Percentiles rank a stretch among this genome's conserved stretches.
Conservation (phyloP, 257 asterid genomes). For the Marsdenia floribunda region DNA sequence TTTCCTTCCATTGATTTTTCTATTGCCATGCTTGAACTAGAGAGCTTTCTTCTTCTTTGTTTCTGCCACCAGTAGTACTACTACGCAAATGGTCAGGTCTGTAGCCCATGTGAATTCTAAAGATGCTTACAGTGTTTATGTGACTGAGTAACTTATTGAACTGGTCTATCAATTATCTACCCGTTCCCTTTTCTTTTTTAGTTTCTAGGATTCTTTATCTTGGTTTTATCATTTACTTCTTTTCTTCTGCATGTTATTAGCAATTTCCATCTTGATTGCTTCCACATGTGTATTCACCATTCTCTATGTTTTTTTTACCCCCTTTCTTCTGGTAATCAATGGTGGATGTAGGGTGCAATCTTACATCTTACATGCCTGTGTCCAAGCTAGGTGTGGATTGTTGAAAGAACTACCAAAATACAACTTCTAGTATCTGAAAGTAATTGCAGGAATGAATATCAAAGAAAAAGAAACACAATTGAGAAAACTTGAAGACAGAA, state of each 20-base stretch:
- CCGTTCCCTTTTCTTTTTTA: neutral
- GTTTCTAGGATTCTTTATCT: neutral
- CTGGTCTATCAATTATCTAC: neutral
- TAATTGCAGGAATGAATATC: too few species aligned
- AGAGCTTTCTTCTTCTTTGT: neutral
- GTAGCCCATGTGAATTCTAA: neutral
- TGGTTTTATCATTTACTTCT: neutral
- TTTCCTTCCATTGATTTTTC: slow-evolving; percentile 3
- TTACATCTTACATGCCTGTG: neutral
- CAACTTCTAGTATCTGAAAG: too few species aligned
- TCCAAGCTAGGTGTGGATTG: neutral
- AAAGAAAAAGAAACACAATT: too few species aligned
- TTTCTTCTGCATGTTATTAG: neutral
- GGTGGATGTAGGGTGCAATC: neutral
- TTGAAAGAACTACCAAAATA: too few species aligned
- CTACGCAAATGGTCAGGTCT: neutral
- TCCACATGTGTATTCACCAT: too few species aligned
- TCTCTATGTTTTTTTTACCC: too few species aligned
- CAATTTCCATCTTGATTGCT: neutral
- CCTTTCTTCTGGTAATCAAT: neutral
- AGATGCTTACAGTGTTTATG: neutral
- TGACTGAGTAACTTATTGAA: neutral
- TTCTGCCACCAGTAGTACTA: neutral
- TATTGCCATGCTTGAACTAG: neutral
- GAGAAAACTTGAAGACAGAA: too few species aligned